These are phyloP conservation scores for Leptodontidium sp. DNA, from an alignment of 2,329 filamentous ascomycete species.

Conservation along the genomic window DNA sequence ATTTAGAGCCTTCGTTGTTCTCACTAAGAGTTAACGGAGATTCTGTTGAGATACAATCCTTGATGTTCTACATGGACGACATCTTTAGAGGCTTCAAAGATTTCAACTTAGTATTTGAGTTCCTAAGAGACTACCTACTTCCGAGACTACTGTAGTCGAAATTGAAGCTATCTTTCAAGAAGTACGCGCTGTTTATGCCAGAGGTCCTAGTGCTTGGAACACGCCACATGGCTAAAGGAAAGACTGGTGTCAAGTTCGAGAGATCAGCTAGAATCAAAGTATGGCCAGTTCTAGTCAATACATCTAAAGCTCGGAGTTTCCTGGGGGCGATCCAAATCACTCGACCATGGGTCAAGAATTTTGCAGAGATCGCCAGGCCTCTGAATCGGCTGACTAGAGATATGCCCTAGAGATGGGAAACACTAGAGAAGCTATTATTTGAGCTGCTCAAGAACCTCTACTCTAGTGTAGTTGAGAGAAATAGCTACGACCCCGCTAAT, in stretches of 20 bases:
- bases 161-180: conserved; percentile 1
- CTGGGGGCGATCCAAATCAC: conserved; percentile 16
- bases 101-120: not conserved
- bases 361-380: conserved; percentile 14
- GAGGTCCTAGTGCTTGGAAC: not conserved
- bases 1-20: no score
- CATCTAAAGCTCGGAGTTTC: conserved; percentile 1
- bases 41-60: no score
- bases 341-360: conserved; percentile 16
- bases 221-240: not conserved
- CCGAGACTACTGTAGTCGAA: not conserved
- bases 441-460: not conserved
- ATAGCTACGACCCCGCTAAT: not conserved
- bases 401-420: conserved; percentile 13
- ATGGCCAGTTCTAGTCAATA: not conserved
- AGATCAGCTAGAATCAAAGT: not conserved
- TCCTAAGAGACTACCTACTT: not conserved
- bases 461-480: not conserved
- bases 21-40: no score
- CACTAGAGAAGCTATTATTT: not conserved
- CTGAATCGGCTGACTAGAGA: conserved; percentile 9
- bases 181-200: conserved; percentile 1
- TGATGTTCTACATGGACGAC: not conserved
- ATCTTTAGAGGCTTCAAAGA: not conserved
- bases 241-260: not conserved